Evolutionary conservation across 2,329 filamentous ascomycete species (phyloP), one percentile per base, ranked within the genome.

Genomic region (Penicillium frequentans): DNA sequence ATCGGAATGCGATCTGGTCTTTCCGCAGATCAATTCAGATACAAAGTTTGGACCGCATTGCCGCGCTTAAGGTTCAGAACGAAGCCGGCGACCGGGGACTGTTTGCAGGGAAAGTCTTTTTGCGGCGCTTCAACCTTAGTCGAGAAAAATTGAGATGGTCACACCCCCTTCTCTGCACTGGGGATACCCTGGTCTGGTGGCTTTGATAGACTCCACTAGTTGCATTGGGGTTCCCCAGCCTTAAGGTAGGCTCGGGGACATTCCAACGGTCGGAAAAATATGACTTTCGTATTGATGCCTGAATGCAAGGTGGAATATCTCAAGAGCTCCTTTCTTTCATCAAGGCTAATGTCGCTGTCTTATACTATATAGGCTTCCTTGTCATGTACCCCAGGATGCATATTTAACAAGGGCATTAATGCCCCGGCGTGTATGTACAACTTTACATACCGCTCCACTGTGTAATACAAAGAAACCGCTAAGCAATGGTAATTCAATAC

Each of bases 121-220:
- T 39, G 47, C 33, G 37, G 39, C 51, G 23, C 45, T 58, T 49
- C 47, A 56, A 47, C 48, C 39, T 44, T 35, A 52, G 35, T 42
- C 45, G 19, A 39, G 42, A 45, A 45, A 45, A 37, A 19, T 47
- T 39, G 48, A 21, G 16, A 50, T 50, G 51, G 58, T 58, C 60
- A 60, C 56, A 57, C 48, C 44, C 52, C 55, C 49, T 23, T 24
- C 27, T 46, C 10, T 39, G 21, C 47, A 50, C 39, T 24, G 35
- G 49, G 53, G 9, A 56, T 57, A 52, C 51, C 54, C 33, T 52
- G 47, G 47, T 55, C 49, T 35, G 7, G 59, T 63, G 59, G 59
- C 61, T 58, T 55, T 54, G 50, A 57, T 60, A 60, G 53, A 57
- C 55, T 57, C 55, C 56, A 44, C 47, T 61, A 57, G 56, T 51